Percentiles rank a stretch among this genome's conserved stretches.
phyloP scores from a whole-genome alignment of 306 rosid species.

The Erythrophleum fordii region DNA sequence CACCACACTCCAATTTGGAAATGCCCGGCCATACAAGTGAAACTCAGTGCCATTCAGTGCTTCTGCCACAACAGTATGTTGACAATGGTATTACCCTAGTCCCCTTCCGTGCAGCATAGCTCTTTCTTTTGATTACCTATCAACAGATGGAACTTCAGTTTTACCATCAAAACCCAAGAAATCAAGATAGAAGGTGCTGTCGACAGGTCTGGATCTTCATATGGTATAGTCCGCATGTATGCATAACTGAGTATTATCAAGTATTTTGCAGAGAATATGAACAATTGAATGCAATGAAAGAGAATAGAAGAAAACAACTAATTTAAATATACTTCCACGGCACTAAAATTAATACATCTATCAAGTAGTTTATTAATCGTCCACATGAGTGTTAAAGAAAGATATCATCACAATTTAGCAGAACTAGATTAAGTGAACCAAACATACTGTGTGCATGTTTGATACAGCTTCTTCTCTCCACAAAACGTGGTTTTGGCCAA shows the following conservation, averaged over 20 bases:
- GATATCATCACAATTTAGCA: conserved; percentile 31
- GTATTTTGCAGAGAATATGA: conserved; percentile 20
- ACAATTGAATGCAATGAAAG: conserved; percentile 21
- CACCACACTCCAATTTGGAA: conserved; percentile 45
- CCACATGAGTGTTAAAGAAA: background rate
- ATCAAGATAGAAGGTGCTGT: conserved; percentile 11
- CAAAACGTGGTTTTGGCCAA: too few relatives aligned
- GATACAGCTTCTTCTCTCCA: too few relatives aligned
- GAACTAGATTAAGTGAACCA: too few relatives aligned
- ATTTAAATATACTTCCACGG: conserved; percentile 19
- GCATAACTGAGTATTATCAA: background rate
- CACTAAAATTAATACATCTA: conserved; percentile 9
- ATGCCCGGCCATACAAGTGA: conserved; percentile 33
- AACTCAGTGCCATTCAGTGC: conserved; percentile 32
- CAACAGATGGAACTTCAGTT: conserved; percentile 37
- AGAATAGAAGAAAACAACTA: conserved; percentile 23
- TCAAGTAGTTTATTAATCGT: background rate
- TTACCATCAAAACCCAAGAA: conserved; percentile 37
- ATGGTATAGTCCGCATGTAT: background rate
- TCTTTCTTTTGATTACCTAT: conserved; percentile 71
- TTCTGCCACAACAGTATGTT: conserved; percentile 32
- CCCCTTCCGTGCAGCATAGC: conserved; percentile 42
- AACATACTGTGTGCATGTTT: too few relatives aligned
- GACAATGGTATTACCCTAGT: conserved; percentile 48
- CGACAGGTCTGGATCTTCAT: background rate